A percentile compares a stretch with the other conserved stretches of the same genome.
Conservation (phyloP, 2,329 filamentous ascomycete genomes). For the Pezicula neosporulosa region DNA sequence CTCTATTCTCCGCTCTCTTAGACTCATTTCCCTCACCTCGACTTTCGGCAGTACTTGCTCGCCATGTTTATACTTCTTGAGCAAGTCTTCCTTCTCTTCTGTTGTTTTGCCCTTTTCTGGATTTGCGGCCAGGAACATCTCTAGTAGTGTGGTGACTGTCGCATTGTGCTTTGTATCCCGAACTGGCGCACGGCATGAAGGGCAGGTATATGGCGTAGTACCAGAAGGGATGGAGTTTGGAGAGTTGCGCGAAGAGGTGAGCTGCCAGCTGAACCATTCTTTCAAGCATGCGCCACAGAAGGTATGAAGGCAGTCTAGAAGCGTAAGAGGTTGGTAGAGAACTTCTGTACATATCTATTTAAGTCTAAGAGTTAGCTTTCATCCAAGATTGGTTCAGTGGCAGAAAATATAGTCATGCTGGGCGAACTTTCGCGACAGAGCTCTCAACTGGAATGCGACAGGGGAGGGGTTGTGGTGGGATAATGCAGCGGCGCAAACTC, state of each 20-base stretch:
- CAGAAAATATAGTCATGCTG: constrained; percentile 8
- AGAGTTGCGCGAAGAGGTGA: constrained; percentile 19
- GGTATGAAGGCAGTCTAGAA: constrained; percentile 91
- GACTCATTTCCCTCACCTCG: constrained; percentile 45
- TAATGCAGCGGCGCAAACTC: constrained; percentile 37
- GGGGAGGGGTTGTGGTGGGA: background rate
- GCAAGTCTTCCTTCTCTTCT: constrained; percentile 74
- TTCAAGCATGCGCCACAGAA: constrained; percentile 95
- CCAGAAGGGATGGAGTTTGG: constrained; percentile 18
- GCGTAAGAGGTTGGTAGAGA: constrained; percentile 83
- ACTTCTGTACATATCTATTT: constrained; percentile 91
- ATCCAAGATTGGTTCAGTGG: background rate
- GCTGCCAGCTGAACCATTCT: constrained; percentile 88
- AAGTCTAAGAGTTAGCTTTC: constrained; percentile 10
- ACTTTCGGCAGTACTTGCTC: constrained; percentile 73
- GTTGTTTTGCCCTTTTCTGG: constrained; percentile 68
- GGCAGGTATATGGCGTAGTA: constrained; percentile 70
- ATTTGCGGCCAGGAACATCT: constrained; percentile 81
- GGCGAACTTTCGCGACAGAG: constrained; percentile 4
- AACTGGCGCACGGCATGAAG: constrained; percentile 83
- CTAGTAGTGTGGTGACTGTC: constrained; percentile 81
- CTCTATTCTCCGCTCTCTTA: constrained; percentile 51
- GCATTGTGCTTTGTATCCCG: constrained; percentile 88
- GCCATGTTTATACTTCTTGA: constrained; percentile 72
- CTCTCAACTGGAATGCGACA: background rate